Percentiles rank a stretch among this genome's conserved stretches.
Evolutionary conservation across 2,329 filamentous ascomycete genomes (phyloP).

Genomic region (Gaeumannomyces sp.): DNA sequence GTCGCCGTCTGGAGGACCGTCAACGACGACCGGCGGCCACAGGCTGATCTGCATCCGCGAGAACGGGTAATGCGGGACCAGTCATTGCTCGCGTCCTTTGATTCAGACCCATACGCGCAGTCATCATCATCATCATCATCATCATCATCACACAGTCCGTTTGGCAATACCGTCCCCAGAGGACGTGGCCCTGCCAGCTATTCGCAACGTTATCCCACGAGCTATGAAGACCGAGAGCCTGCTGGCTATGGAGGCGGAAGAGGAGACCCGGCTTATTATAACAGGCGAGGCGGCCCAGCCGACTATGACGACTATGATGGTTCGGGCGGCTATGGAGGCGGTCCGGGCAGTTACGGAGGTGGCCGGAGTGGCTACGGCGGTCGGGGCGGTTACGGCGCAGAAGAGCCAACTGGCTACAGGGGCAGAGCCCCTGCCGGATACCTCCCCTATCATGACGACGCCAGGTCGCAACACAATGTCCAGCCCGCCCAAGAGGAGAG

Average conservation of each 20-base stretch:
- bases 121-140: background rate
- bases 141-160: background rate
- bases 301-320: background rate
- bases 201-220: background rate
- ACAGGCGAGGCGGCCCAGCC: background rate
- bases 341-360: background rate
- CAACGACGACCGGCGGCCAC: background rate
- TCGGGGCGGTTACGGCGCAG: background rate
- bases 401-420: background rate
- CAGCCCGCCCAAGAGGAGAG: background rate
- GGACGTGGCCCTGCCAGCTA: background rate
- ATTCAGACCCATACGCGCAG: background rate
- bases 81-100: background rate
- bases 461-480: background rate
- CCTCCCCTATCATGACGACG: background rate
- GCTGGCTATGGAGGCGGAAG: background rate
- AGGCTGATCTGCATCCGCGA: background rate
- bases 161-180: background rate
- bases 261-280: background rate
- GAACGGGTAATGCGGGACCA: background rate
- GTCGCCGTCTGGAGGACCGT: slow-evolving; percentile 29
- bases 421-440: background rate
- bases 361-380: background rate
- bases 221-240: background rate
- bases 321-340: background rate